Evolutionary conservation across 2,329 filamentous ascomycete species (phyloP), one percentile per base, ranked within the genome.

Genomic region (Fusarium chaquense): DNA sequence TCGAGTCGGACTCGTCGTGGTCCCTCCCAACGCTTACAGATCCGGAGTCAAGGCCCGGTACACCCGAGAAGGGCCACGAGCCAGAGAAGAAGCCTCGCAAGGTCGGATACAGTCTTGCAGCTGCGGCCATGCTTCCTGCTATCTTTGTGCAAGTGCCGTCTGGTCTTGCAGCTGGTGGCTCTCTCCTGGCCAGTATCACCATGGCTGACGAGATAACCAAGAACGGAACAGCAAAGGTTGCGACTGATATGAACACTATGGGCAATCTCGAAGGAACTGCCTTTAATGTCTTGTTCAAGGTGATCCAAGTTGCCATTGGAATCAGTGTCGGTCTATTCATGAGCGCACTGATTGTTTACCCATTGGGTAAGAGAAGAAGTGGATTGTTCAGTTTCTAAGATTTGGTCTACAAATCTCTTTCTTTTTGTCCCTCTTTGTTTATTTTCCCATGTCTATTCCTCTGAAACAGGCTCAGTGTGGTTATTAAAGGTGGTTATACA

Each of bases 121-220:
- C 93, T 0, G 93, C 93, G 0, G 91, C 92, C 2, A 93, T 97
- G 84, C 82, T 97, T 12, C 94, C 94, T 0, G 94, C 91, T 7
- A 97, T 97, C 68, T 97, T 97, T 67, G 86, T 90, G 3, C 88
- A 89, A 68, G 88, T 90, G 28, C 88, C 88, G 0, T 87, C 85
- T 22, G 87, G 88, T 30, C 79, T 90, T n/a, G 88, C 88, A 5
- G 87, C 86, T 0, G 83, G 84, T 30, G 88, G 88, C 1, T 88
- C 86, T 16, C 79, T 90, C 20, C 77, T 90, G 7, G 85, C 86
- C 10, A 88, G 89, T 18, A 79, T 91, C 57, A 83, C 82, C 6
- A 85, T 83, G 8, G 88, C 89, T 0, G 82, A 90, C 65, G 81
- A 84, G 54, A 83, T 89, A 45, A 87, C 83, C 3, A 76, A 80